Evolutionary conservation across 108 stramenopile species (phyloP), one percentile per base, ranked within the genome.

Genomic region (Skeletonema grethae): DNA sequence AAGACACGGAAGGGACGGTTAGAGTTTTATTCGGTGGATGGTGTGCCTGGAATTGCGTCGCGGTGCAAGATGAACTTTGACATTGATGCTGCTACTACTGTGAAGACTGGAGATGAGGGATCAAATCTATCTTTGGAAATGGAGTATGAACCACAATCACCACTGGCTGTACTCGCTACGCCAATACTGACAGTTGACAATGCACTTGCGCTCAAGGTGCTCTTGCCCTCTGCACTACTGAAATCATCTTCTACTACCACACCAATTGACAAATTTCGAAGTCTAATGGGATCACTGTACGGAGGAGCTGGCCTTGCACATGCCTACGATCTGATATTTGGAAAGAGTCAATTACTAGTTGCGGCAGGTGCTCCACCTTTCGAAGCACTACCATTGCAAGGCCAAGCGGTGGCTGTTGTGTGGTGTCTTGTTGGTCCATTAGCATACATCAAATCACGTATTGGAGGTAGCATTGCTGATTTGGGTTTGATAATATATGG

Each of bases 391-490:
- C 43, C 43, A 45, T 13, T 45, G n/a, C 43, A 45, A 45, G 43
- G 43, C 10, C 43, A 45, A 45, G 43, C 43, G 10, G 7, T n/a
- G 10, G 43, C 43, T 4, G n/a, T 45, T 12, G 13, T n/a, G n/a
- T 45, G 43, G 43, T 45, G 43, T 45, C 43, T 45, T 45, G 43
- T 45, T 45, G 43, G 43, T 45, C 43, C 43, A 45, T 45, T 45
- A 45, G 15, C 43, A 45, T 45, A n/a, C n/a, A n/a, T 45, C 4
- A 45, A 45, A n/a, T 45, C 43, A 45, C 43, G 43, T n/a, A 10
- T n/a, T 45, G 43, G 43, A 4, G 43, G 43, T 45, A 45, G 7
- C 8, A 34, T 34, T 7, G 34, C 34, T 34, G 34, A 34, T 34
- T 34, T 34, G 34, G 34, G 34, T 7, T 34, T 34, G 34, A 34